Percentiles rank a stretch among this genome's conserved stretches.
Conservation (phyloP, 371 early-diverging fungal genomes). For the Mortierella sp. region DNA sequence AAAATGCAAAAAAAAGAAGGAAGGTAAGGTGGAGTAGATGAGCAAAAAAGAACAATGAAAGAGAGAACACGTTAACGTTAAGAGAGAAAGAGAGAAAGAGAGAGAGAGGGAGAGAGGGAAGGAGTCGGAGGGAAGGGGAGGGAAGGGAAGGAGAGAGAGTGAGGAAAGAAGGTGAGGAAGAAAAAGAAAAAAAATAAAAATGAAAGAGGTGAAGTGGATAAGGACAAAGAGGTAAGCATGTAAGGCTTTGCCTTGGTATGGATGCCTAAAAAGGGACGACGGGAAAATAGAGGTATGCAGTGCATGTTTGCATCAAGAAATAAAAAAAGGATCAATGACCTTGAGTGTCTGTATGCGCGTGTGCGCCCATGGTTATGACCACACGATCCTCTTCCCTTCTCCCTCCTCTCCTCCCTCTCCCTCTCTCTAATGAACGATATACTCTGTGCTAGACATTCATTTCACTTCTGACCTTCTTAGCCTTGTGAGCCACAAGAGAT, state of each 20-base stretch:
- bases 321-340: too few relatives aligned
- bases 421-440: too few relatives aligned
- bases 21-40: neutral
- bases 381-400: too few relatives aligned
- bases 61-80: neutral
- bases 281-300: too few relatives aligned
- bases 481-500: neutral
- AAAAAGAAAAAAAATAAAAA: neutral
- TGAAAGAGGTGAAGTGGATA: constrained; percentile 3
- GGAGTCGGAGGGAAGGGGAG: neutral
- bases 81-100: neutral
- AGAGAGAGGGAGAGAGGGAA: neutral
- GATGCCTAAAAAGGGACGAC: too few relatives aligned
- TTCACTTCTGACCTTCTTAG: neutral
- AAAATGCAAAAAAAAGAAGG: neutral
- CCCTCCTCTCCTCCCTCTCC: too few relatives aligned
- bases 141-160: neutral
- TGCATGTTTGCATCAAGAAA: too few relatives aligned
- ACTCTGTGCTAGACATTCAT: neutral
- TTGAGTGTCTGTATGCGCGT: too few relatives aligned
- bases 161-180: neutral
- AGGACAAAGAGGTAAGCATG: neutral
- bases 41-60: neutral
- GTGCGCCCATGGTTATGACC: too few relatives aligned
- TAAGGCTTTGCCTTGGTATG: neutral